A percentile compares a stretch with the other conserved stretches of the same genome.
phyloP scores from a whole-genome alignment of 2,329 filamentous ascomycete genomes.

The Microdochium bolleyi region DNA sequence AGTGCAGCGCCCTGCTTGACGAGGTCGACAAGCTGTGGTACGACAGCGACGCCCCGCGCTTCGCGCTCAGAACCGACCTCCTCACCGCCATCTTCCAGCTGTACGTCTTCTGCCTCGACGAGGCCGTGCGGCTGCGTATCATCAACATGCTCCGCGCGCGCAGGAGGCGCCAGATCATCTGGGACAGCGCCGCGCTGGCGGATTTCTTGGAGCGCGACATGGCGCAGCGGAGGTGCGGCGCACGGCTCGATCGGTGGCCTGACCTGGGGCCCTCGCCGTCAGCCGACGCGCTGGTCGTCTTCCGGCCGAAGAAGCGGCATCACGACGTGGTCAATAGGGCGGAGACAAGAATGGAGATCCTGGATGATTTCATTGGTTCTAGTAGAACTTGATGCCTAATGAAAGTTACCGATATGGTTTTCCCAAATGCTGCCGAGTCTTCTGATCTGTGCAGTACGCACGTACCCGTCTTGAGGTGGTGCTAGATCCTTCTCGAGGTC shows the following conservation, averaged over 20 bases:
- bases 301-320: not conserved
- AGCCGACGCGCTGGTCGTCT: not conserved
- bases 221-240: not conserved
- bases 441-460: not conserved
- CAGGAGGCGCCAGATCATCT: not conserved
- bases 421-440: not conserved
- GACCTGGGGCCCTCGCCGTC: not conserved
- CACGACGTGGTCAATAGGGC: not conserved
- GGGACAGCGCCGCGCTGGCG: not conserved
- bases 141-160: not conserved
- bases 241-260: not conserved
- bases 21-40: not conserved
- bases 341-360: not conserved
- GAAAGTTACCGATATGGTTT: not conserved
- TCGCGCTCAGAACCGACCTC: not conserved
- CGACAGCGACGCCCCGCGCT: not conserved
- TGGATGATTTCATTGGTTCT: not conserved
- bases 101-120: not conserved
- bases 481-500: not conserved
- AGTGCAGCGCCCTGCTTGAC: not conserved
- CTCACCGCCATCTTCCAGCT: not conserved
- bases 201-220: not conserved
- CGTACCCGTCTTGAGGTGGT: not conserved
- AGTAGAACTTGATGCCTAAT: not conserved
- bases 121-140: not conserved